Conservation (phyloP, 768 basidiomycete species). For the Lentinula aciculospora region DNA sequence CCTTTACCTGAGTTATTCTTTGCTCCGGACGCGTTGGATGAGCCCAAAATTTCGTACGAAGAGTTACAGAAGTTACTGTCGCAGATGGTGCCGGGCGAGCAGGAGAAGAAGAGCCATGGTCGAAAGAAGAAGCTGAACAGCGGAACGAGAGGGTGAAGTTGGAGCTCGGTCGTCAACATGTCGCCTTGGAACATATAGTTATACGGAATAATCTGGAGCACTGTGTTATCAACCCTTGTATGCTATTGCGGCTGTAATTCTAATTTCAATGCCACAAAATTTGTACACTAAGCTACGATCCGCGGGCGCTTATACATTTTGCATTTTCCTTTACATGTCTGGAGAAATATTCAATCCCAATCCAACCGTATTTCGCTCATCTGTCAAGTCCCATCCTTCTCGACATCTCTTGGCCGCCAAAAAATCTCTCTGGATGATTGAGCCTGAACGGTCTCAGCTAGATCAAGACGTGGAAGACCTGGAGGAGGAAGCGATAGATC, state of each 20-base stretch:
- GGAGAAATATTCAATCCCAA: constrained; percentile 82
- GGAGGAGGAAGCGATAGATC: constrained; percentile 72
- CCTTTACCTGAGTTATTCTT: constrained; percentile 2
- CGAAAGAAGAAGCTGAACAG: not conserved
- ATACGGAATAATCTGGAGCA: too few species aligned
- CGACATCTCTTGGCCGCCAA: constrained; percentile 33
- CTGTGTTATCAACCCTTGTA: not conserved
- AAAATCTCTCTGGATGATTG: constrained; percentile 61
- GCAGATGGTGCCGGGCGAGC: not conserved
- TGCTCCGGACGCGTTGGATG: constrained; percentile 4
- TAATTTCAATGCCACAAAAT: not conserved
- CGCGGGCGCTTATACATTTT: not conserved
- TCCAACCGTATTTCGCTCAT: constrained; percentile 67
- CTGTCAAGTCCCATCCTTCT: constrained; percentile 37
- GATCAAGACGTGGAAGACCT: constrained; percentile 34
- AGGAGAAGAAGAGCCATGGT: not conserved
- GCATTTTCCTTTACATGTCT: constrained; percentile 28
- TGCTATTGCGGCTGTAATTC: not conserved
- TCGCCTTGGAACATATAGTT: too few species aligned
- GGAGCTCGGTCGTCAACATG: too few species aligned
- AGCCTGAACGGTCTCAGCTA: constrained; percentile 31
- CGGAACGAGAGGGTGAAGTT: not conserved
- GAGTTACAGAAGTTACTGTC: constrained; percentile 5
- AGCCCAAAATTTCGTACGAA: constrained; percentile 5
- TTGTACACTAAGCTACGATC: too few species aligned